A percentile compares a stretch with the other conserved stretches of the same genome.
phyloP scores from a whole-genome alignment of 768 basidiomycete species.

The Pulveroboletus sp. region DNA sequence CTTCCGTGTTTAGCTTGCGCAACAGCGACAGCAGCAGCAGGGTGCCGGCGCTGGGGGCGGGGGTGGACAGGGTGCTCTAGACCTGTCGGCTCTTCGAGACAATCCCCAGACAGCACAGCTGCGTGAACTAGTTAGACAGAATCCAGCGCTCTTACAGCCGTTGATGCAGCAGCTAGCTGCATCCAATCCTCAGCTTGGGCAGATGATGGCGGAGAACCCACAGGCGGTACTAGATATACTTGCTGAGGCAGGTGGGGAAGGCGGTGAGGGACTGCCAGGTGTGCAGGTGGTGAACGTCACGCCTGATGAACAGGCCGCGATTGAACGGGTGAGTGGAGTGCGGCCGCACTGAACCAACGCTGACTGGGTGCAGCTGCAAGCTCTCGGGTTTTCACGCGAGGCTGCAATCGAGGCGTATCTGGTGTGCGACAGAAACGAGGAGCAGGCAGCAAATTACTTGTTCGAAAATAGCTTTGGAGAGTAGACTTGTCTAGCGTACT shows the following conservation, averaged over 20 bases:
- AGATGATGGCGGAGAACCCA: constrained; percentile 69
- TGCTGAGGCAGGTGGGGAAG: constrained; percentile 42
- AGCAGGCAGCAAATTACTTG: constrained; percentile 90
- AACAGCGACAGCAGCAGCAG: constrained; percentile 41
- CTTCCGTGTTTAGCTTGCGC: constrained; percentile 54
- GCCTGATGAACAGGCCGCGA: constrained; percentile 83
- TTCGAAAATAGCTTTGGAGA: constrained; percentile 62
- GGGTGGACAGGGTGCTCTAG: constrained; percentile 29
- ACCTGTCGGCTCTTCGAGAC: constrained; percentile 54
- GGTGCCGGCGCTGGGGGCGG: constrained; percentile 28
- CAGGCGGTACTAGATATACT: constrained; percentile 64
- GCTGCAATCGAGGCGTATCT: constrained; percentile 88
- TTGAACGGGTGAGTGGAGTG: constrained; percentile 86
- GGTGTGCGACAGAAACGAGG: constrained; percentile 96
- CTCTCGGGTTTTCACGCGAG: constrained; percentile 82
- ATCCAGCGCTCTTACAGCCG: constrained; percentile 77
- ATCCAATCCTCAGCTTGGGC: constrained; percentile 73
- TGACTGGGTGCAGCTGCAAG: constrained; percentile 59
- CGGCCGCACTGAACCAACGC: too few species aligned
- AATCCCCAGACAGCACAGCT: constrained; percentile 70
- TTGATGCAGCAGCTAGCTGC: constrained; percentile 79
- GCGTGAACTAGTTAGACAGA: constrained; percentile 66
- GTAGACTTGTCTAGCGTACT: neutral
- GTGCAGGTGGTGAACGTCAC: constrained; percentile 68
- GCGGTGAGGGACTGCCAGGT: constrained; percentile 33